These are phyloP conservation scores for Nectriaceae sp. DNA, from an alignment of 2,329 filamentous ascomycete species.

Conservation along the genomic window DNA sequence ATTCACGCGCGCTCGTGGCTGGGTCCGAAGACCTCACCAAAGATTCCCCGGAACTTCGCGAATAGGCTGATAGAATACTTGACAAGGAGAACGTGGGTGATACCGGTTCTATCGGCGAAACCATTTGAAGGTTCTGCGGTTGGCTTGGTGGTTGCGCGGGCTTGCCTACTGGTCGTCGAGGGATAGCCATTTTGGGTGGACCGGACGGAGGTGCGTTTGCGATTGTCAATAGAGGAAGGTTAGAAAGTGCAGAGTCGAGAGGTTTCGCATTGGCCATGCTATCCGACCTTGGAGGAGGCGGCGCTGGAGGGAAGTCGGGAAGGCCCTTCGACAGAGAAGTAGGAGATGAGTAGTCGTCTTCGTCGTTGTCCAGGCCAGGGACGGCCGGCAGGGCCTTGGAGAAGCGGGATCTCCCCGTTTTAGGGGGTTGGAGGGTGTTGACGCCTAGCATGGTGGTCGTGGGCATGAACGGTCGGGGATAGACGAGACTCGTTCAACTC, in stretches of 20 bases:
- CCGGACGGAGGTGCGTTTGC: constrained; percentile 18
- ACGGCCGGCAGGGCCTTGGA: constrained; percentile 59
- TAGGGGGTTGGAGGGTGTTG: constrained; percentile 29
- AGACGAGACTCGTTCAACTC: constrained; percentile 18
- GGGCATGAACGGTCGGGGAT: constrained; percentile 10
- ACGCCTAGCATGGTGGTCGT: constrained; percentile 23
- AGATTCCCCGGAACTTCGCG: constrained; percentile 47
- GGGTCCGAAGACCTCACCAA: constrained; percentile 44
- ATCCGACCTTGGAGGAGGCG: constrained; percentile 27
- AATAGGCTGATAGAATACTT: constrained; percentile 59
- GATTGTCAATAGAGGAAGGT: constrained; percentile 28
- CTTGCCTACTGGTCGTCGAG: constrained; percentile 25
- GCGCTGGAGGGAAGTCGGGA: constrained; percentile 21
- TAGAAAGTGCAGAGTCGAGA: constrained; percentile 11
- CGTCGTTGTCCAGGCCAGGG: constrained; percentile 34
- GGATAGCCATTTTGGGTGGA: constrained; percentile 28
- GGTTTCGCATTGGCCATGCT: constrained; percentile 26
- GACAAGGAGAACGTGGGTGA: constrained; percentile 45
- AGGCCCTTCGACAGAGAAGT: constrained; percentile 24
- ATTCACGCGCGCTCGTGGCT: constrained; percentile 25
- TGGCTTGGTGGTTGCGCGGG: neutral
- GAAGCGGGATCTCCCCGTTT: constrained; percentile 53
- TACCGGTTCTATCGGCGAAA: constrained; percentile 15
- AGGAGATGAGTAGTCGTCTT: constrained; percentile 25
- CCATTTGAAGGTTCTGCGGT: neutral